Evolutionary conservation across 306 rosid species (phyloP), one percentile per base, ranked within the genome.

Genomic region (Acacia melanoxylon): DNA sequence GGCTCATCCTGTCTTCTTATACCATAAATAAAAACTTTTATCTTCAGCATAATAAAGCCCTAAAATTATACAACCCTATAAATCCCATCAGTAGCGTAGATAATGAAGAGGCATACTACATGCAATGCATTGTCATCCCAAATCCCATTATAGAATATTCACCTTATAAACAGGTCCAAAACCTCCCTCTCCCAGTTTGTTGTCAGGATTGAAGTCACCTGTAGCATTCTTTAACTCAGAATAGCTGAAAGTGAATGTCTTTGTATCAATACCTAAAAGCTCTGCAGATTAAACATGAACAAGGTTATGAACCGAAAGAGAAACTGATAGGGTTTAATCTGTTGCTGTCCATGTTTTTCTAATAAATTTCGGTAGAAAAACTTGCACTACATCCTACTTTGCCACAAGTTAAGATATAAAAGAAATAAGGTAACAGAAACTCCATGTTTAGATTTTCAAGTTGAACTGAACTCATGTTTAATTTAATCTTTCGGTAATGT

Each of bases 131-230:
- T 46, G 24, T 80, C 5, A 54, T 42, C 70, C 52, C 27, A 24
- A 33, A 72, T 67, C 22, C 2, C 5, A 62, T 45, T 46, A 17
- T 51, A 76, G 29, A 86, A 33, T 58, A 48, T 58, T 80, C 86
- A 92, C 94, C 95, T 91, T 91, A 70, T 75, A 88, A 68, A 94
- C 97, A 59, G 97, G 94, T 85, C 98, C 97, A 79, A 94, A 94
- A 82, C 97, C 98, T 80, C 98, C 97, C 73, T 94, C 94, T 66
- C 98, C 93, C 65, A 92, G 91, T 82, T 92, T 94, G 71, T 92
- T 89, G 59, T 74, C 85, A 44, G 79, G 20, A 81, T 74, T 82
- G 72, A 92, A 89, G 87, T 94, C 97, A 80, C 82, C 65, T 27
- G 97, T 94, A 74, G 97, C 94, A 79, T 70, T 84, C 80, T 46